A percentile compares a stretch with the other conserved stretches of the same genome.
Conservation (phyloP, 2,329 filamentous ascomycete genomes). For the Penicillium sp. region DNA sequence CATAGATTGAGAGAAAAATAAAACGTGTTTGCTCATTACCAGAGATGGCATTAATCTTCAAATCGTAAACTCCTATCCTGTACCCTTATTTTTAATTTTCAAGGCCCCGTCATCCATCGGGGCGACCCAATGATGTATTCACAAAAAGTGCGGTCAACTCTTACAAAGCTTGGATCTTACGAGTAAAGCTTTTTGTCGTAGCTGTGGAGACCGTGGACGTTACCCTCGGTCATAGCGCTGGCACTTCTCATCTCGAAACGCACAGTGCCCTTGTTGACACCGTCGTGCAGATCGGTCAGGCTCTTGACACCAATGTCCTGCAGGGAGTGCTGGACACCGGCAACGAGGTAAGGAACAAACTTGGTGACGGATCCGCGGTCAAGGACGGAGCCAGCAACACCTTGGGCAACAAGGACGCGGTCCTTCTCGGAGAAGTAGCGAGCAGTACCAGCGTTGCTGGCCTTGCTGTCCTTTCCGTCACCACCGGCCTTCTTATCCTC, state of each 20-base stretch:
- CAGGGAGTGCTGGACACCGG: slow-evolving; percentile 94
- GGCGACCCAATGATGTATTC: slow-evolving; percentile 20
- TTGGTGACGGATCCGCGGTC: slow-evolving; percentile 75
- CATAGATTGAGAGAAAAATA: not conserved
- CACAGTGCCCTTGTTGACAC: slow-evolving; percentile 70
- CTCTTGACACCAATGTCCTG: slow-evolving; percentile 91
- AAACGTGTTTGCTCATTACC: slow-evolving; percentile 20
- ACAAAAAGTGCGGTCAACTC: slow-evolving; percentile 18
- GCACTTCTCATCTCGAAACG: slow-evolving; percentile 93
- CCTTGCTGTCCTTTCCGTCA: slow-evolving; percentile 65
- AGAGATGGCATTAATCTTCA: slow-evolving; percentile 25
- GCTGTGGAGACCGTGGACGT: slow-evolving; percentile 92
- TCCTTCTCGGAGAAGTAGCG: slow-evolving; percentile 98
- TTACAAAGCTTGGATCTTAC: slow-evolving; percentile 46
- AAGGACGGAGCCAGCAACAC: slow-evolving; percentile 71
- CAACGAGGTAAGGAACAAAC: slow-evolving; percentile 92
- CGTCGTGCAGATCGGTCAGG: slow-evolving; percentile 70
- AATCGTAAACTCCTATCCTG: slow-evolving; percentile 32
- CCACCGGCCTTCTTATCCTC: slow-evolving; percentile 93
- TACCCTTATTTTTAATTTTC: slow-evolving; percentile 33
- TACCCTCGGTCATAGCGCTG: slow-evolving; percentile 92
- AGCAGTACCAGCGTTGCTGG: slow-evolving; percentile 85
- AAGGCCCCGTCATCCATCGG: slow-evolving; percentile 32
- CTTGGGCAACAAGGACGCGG: slow-evolving; percentile 90
- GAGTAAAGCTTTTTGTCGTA: slow-evolving; percentile 99